phyloP scores from a whole-genome alignment of 225 moss, liverwort and hornwort genomes.

The Antitrichia curtipendula region DNA sequence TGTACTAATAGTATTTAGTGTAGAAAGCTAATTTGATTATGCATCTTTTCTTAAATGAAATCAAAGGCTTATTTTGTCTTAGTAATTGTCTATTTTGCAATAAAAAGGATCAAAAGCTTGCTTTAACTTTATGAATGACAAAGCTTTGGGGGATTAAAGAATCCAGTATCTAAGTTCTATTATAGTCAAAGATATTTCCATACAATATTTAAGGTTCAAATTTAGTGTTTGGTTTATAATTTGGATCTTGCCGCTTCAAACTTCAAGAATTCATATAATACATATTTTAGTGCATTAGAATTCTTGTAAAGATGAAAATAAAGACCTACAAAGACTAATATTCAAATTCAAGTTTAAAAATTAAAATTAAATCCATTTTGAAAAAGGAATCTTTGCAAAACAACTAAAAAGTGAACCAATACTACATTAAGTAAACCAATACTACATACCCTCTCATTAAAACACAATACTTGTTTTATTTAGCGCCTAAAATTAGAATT shows the following conservation, averaged over 20 bases:
- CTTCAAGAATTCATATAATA: neutral
- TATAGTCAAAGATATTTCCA: neutral
- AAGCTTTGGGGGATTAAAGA: neutral
- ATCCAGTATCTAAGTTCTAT: neutral
- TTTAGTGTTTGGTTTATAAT: neutral
- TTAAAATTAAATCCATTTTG: neutral
- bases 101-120: neutral
- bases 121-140: neutral
- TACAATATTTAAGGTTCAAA: neutral
- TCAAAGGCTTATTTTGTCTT: neutral
- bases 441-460: no score
- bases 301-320: neutral
- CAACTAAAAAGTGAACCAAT: fast-evolving
- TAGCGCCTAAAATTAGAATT: no score
- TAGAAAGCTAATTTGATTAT: neutral
- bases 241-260: neutral
- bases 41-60: neutral
- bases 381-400: neutral
- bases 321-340: neutral
- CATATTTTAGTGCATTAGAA: neutral
- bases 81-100: neutral
- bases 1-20: neutral
- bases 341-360: neutral
- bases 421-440: no score
- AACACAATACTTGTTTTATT: neutral